Base-by-base conservation (phyloP, 257 asterid genomes). In the Nicotiana tabacum region DNA sequence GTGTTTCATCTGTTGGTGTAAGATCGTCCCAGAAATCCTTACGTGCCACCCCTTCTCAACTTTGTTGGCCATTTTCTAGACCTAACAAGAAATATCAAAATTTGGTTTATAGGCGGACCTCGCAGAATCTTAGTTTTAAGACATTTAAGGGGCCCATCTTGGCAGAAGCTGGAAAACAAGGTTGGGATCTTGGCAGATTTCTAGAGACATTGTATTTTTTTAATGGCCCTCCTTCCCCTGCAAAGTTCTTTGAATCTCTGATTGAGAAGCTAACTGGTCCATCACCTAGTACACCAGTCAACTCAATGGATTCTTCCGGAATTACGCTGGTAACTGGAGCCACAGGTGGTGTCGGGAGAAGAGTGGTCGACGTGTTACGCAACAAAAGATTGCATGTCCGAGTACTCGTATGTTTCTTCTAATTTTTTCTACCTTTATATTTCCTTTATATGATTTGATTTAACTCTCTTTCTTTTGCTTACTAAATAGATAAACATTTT, bases 301-400 rank as follows among this genome's bases (percentile, higher is more conserved):
- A 90, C 68, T 69, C 83, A 32, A 96, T 96, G 99, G 88, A 89
- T 66, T 79, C 89, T 82, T 90, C 95, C 11, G 97, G 92, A 78
- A 87, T 90, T 56, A 84, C 90, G n/a, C 90, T 96, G 46, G 99
- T 96, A 78, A 94, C 94, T 84, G 99, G 99, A 85, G 99, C 92
- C 74, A 96, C 99, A 37, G 99, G 99, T 82, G 99, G 99, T 79
- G 99, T 96, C 84, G 98, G 99, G 77, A 88, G 96, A 92, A 91
- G 99, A 88, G 97, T 91, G 69, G 97, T 94, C 83, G 92, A 96
- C 83, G 84, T 92, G 77, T 88, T 96, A 79, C 92, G 91, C 24
- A 89, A 83, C 67, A 94, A 90, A 66, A 97, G 96, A 66, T 83
- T 88, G 66, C 86, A 90, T 30, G 95, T 94, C 72, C 94, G 97